phyloP scores from a whole-genome alignment of 805 yeast genomes.

The Candida piceae region DNA sequence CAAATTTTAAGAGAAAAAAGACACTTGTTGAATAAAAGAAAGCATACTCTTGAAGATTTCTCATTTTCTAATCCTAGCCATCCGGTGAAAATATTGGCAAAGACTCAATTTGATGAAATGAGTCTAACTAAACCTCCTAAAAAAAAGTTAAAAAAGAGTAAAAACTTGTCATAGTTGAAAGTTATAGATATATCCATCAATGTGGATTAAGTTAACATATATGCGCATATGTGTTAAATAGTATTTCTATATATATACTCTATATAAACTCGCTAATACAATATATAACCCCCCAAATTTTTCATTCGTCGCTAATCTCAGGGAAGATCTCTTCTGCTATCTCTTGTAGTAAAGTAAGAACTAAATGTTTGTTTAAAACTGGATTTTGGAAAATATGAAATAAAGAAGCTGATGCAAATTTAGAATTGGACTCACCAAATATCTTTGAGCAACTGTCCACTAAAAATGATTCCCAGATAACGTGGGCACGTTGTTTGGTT shows the following conservation, averaged over 20 bases:
- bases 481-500: slow-evolving; percentile 52
- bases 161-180: too few species aligned
- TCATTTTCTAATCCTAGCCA: not conserved
- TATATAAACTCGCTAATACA: too few species aligned
- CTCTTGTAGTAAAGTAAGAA: slow-evolving; percentile 56
- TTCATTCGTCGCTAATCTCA: slow-evolving; percentile 16
- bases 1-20: not conserved
- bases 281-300: too few species aligned
- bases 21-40: not conserved
- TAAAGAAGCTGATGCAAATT: slow-evolving; percentile 53
- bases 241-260: too few species aligned
- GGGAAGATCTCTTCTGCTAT: slow-evolving; percentile 44
- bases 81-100: not conserved
- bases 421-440: slow-evolving; percentile 65
- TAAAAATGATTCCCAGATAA: slow-evolving; percentile 52
- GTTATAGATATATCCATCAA: too few species aligned
- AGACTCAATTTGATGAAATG: not conserved
- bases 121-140: not conserved
- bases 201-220: too few species aligned
- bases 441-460: slow-evolving; percentile 64
- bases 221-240: too few species aligned
- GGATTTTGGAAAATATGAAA: slow-evolving; percentile 73
- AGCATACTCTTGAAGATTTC: not conserved
- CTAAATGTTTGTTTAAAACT: slow-evolving; percentile 57
- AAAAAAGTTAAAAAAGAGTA: too few species aligned